phyloP scores from a whole-genome alignment of 1,284 basidiomycete genomes.

The Volvariella volvacea region DNA sequence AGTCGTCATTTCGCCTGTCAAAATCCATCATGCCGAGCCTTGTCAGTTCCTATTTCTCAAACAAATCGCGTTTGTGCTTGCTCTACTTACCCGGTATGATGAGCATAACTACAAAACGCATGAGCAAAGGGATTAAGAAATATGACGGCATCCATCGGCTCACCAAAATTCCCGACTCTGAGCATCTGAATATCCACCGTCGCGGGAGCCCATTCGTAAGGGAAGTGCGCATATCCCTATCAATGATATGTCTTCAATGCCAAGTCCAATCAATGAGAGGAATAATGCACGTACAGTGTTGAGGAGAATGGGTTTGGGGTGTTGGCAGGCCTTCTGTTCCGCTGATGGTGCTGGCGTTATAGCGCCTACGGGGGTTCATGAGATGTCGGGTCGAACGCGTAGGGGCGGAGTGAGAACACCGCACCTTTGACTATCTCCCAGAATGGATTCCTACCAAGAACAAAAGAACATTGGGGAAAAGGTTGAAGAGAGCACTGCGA shows the following conservation, averaged over 20 bases:
- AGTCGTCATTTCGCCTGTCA: constrained; percentile 38
- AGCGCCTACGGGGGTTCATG: constrained; percentile 34
- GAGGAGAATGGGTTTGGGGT: constrained; percentile 76
- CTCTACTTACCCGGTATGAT: constrained; percentile 60
- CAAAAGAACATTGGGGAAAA: constrained; percentile 5
- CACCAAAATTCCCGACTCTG: constrained; percentile 66
- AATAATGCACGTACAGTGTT: constrained; percentile 46
- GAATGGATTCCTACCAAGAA: constrained; percentile 60
- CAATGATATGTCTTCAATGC: constrained; percentile 4
- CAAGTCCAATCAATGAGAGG: constrained; percentile 5
- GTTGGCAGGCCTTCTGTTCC: constrained; percentile 67
- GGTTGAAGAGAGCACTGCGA: not conserved
- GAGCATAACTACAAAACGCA: constrained; percentile 48
- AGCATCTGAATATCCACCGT: constrained; percentile 78
- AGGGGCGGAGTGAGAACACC: not conserved
- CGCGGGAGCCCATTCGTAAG: constrained; percentile 74
- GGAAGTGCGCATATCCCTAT: constrained; percentile 58
- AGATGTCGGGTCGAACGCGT: too few species aligned
- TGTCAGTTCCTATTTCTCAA: too few species aligned
- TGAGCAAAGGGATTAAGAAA: constrained; percentile 2
- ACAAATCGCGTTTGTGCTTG: too few species aligned
- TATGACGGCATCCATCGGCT: constrained; percentile 9
- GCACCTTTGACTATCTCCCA: constrained; percentile 74
- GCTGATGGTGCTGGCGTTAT: constrained; percentile 56
- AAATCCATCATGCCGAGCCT: not conserved